A percentile compares a stretch with the other conserved stretches of the same genome.
Conservation (phyloP, 352 stramenopile genomes). For the Phytophthora fragariae region DNA sequence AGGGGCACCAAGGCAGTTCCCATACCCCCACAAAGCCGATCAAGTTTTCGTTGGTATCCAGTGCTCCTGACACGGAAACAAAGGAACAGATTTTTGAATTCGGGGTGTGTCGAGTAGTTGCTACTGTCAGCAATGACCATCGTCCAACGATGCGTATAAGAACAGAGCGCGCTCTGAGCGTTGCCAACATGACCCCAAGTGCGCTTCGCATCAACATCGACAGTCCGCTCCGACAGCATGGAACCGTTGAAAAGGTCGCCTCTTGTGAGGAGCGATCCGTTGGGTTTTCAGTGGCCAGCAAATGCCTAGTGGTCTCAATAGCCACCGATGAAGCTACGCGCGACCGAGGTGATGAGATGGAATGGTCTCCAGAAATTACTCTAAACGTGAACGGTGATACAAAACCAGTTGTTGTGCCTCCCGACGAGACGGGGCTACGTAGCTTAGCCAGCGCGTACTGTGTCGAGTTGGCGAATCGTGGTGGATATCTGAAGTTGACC, state of each 20-base stretch:
- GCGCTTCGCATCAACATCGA: conserved; percentile 32
- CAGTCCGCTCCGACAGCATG: conserved; percentile 22
- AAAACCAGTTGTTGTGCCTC: conserved; percentile 41
- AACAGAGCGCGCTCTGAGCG: conserved; percentile 42
- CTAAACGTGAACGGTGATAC: conserved; percentile 44
- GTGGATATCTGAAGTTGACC: conserved; percentile 41
- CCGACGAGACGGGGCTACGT: conserved; percentile 5
- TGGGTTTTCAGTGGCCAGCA: conserved; percentile 29
- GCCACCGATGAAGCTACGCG: conserved; percentile 12
- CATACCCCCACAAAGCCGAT: conserved; percentile 4
- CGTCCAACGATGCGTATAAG: conserved; percentile 45
- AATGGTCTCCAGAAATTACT: conserved; percentile 44
- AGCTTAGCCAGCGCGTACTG: conserved; percentile 42
- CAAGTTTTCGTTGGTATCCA: conserved; percentile 33
- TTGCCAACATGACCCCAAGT: conserved; percentile 43
- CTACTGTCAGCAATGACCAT: conserved; percentile 13
- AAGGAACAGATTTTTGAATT: conserved; percentile 51
- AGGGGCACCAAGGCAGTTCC: background rate
- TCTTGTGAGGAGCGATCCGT: conserved; percentile 37
- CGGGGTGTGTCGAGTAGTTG: conserved; percentile 39
- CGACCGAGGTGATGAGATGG: background rate
- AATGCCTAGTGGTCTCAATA: conserved; percentile 41
- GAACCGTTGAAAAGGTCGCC: conserved; percentile 18
- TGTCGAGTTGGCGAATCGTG: conserved; percentile 44
- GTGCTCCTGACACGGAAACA: background rate